phyloP scores from a whole-genome alignment of 495 filamentous ascomycete genomes.

The Penicillium ucsense region DNA sequence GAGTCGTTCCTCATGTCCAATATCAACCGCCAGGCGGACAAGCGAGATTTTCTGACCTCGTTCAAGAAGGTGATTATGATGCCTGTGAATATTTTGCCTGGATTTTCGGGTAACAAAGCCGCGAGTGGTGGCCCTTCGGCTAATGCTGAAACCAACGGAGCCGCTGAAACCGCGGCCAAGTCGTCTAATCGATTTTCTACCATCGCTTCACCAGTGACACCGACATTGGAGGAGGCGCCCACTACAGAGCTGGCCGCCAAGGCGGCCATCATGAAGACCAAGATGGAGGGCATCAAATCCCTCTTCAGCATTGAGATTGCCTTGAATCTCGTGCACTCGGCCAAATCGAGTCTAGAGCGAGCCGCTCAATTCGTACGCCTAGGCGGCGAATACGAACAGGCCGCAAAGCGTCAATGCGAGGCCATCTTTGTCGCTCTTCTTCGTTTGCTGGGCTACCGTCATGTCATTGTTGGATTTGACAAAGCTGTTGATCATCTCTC shows the following conservation, averaged over 20 bases:
- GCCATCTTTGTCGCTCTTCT: constrained; percentile 79
- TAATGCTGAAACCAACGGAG: constrained; percentile 22
- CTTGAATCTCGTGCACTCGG: constrained; percentile 74
- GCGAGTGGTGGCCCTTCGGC: constrained; percentile 23
- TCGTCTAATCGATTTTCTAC: constrained; percentile 44
- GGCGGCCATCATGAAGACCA: constrained; percentile 89
- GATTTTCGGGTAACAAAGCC: constrained; percentile 44
- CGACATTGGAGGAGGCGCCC: constrained; percentile 54
- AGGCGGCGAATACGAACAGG: constrained; percentile 67
- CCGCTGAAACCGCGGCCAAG: constrained; percentile 31
- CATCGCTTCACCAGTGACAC: constrained; percentile 35
- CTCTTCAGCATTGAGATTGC: constrained; percentile 96
- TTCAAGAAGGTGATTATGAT: constrained; percentile 99
- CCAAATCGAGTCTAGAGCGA: constrained; percentile 84
- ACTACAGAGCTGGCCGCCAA: constrained; percentile 91
- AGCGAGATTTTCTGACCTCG: constrained; percentile 87
- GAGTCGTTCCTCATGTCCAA: constrained; percentile 94
- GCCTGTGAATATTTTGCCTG: constrained; percentile 82
- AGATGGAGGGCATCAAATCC: constrained; percentile 84
- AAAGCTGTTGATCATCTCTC: constrained; percentile 86
- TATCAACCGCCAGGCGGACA: constrained; percentile 88
- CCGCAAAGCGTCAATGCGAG: constrained; percentile 84
- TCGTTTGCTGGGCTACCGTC: constrained; percentile 71
- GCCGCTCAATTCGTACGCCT: constrained; percentile 71
- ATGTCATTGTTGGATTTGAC: constrained; percentile 85